Percentiles rank a stretch among this genome's conserved stretches.
Evolutionary conservation across 192 early-diverging fungal genomes (phyloP).

Genomic region (Coemansia sp.): DNA sequence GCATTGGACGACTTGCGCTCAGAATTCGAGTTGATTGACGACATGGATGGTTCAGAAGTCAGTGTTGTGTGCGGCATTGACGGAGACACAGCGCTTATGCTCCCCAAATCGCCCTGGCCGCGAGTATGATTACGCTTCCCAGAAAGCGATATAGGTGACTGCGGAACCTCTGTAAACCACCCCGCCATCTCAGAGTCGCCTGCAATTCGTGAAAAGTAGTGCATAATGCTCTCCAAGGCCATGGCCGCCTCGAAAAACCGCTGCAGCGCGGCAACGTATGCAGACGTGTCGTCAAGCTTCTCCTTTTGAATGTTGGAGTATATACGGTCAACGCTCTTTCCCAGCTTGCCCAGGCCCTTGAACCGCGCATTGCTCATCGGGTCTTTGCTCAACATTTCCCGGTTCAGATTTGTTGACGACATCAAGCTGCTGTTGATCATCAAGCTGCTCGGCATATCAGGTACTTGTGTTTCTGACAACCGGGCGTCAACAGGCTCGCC

Average conservation of each 20-base stretch:
- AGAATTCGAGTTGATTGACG: constrained; percentile 28
- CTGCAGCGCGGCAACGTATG: constrained; percentile 46
- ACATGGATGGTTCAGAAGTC: constrained; percentile 34
- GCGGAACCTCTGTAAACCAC: constrained; percentile 48
- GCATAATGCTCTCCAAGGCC: constrained; percentile 37
- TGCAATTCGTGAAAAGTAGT: constrained; percentile 53
- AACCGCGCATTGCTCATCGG: constrained; percentile 50
- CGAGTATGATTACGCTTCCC: constrained; percentile 27
- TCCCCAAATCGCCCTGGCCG: constrained; percentile 13
- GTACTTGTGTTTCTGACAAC: constrained; percentile 21
- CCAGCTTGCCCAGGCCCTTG: constrained; percentile 51
- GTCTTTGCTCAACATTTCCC: constrained; percentile 50
- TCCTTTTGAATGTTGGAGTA: constrained; percentile 57
- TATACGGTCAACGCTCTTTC: constrained; percentile 55
- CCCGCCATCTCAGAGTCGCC: constrained; percentile 48
- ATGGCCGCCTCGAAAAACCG: constrained; percentile 48
- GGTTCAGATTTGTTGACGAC: constrained; percentile 16
- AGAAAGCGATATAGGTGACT: constrained; percentile 38
- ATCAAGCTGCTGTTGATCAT: constrained; percentile 13
- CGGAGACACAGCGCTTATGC: constrained; percentile 28
- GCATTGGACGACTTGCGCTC: constrained; percentile 49
- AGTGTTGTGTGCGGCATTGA: constrained; percentile 29
- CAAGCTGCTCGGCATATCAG: constrained; percentile 31
- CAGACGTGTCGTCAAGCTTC: constrained; percentile 50
- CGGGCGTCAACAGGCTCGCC: constrained; percentile 19